A percentile compares a stretch with the other conserved stretches of the same genome.
phyloP scores from a whole-genome alignment of 495 filamentous ascomycete genomes.

The Penicillium crystallinum region DNA sequence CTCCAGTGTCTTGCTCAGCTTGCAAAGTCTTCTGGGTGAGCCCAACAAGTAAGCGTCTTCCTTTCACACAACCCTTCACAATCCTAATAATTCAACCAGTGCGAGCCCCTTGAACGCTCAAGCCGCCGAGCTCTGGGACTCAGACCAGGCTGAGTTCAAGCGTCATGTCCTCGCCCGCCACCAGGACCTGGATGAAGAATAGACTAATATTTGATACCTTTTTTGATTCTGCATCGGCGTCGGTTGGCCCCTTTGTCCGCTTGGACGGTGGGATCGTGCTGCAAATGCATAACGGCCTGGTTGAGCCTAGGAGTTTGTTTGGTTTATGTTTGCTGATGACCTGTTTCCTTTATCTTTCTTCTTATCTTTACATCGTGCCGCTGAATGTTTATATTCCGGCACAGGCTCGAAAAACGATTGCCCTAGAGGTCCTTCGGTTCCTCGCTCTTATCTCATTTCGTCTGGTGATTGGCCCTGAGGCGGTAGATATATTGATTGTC shows the following conservation, averaged over 20 bases:
- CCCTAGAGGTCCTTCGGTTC: not conserved
- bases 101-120: slow-evolving; percentile 93
- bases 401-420: slow-evolving; percentile 8
- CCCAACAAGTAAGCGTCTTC: slow-evolving; percentile 79
- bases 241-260: slow-evolving; percentile 8
- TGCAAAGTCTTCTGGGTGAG: slow-evolving; percentile 94
- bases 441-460: not conserved
- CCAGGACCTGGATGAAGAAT: slow-evolving; percentile 55
- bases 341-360: slow-evolving; percentile 3
- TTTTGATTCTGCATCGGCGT: slow-evolving; percentile 19
- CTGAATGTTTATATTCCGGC: slow-evolving; percentile 5
- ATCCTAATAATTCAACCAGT: slow-evolving; percentile 43
- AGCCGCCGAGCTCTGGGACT: slow-evolving; percentile 94
- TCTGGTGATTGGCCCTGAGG: not conserved
- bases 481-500: not conserved
- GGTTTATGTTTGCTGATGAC: slow-evolving; percentile 10
- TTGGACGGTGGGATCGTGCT: slow-evolving; percentile 7
- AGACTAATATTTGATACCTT: slow-evolving; percentile 7
- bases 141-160: slow-evolving; percentile 82
- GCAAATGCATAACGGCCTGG: slow-evolving; percentile 26
- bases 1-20: slow-evolving; percentile 82
- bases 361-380: slow-evolving; percentile 9
- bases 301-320: slow-evolving; percentile 30
- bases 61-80: not conserved
- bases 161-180: slow-evolving; percentile 61